These are phyloP conservation scores for Emmonsiellopsis sp. DNA, from an alignment of 2,329 filamentous ascomycete genomes.

Conservation along the genomic window DNA sequence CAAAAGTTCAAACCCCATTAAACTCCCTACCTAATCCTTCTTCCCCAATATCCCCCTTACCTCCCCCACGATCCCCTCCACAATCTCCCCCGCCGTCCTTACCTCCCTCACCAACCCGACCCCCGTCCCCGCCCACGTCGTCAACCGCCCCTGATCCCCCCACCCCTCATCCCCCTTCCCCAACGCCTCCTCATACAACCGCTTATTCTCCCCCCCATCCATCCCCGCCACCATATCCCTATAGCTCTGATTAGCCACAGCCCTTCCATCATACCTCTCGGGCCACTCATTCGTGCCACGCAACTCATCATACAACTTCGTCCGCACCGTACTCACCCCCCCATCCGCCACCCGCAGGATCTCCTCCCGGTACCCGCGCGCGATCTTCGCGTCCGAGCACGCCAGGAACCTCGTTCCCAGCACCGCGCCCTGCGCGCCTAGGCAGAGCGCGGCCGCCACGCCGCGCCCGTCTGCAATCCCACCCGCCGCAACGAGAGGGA, in stretches of 20 bases:
- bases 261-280: constrained; percentile 47
- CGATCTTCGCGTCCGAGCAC: constrained; percentile 38
- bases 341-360: constrained; percentile 44
- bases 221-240: constrained; percentile 33
- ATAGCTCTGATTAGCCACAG: constrained; percentile 48
- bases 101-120: constrained; percentile 50
- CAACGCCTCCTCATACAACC: constrained; percentile 40
- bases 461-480: constrained; percentile 47
- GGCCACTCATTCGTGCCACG: constrained; percentile 53
- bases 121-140: constrained; percentile 54
- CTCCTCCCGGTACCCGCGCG: constrained; percentile 42
- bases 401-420: constrained; percentile 60
- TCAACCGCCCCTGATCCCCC: constrained; percentile 47
- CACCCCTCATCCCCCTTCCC: constrained; percentile 42
- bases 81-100: constrained; percentile 44
- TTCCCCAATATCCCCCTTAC: constrained; percentile 17
- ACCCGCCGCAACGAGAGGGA: constrained; percentile 44
- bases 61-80: constrained; percentile 38
- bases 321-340: constrained; percentile 41
- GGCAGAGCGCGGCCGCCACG: constrained; percentile 39
- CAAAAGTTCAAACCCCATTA: not conserved
- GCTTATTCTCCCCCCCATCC: constrained; percentile 31
- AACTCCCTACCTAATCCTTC: not conserved
- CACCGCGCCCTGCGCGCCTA: constrained; percentile 47
- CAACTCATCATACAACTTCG: constrained; percentile 45